Evolutionary conservation across 2,329 filamentous ascomycete species (phyloP).

Genomic region (Lasiodiplodia hormozganensis): DNA sequence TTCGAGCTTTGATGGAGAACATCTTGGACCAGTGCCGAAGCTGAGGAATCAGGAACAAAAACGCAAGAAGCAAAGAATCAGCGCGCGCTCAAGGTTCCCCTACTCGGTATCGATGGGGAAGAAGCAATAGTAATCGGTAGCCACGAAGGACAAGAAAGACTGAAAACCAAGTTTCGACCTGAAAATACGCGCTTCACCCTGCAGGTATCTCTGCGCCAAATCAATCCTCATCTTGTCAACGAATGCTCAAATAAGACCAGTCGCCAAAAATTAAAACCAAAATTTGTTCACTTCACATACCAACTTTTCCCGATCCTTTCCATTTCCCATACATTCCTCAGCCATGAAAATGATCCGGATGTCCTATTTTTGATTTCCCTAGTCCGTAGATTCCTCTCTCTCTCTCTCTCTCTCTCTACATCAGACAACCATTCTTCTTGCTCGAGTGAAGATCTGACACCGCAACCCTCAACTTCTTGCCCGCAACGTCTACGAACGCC

Average conservation of each 20-base stretch:
- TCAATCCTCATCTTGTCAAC: not conserved
- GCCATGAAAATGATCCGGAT: too few relatives aligned
- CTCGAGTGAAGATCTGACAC: slow-evolving; percentile 48
- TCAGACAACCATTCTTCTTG: slow-evolving; percentile 48
- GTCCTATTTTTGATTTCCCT: not conserved
- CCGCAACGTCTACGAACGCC: slow-evolving; percentile 63
- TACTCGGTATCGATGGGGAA: too few relatives aligned
- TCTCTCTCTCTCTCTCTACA: slow-evolving; percentile 35
- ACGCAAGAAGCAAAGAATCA: too few relatives aligned
- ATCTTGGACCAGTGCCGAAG: too few relatives aligned
- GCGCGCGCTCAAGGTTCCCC: too few relatives aligned
- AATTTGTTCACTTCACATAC: not conserved
- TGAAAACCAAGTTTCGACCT: not conserved
- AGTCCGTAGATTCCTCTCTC: too few relatives aligned
- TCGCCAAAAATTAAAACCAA: not conserved
- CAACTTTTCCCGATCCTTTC: not conserved
- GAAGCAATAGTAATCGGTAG: not conserved
- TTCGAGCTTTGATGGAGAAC: too few relatives aligned
- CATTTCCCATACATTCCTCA: not conserved
- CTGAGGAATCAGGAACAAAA: too few relatives aligned
- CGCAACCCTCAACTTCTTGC: slow-evolving; percentile 21
- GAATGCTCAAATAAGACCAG: not conserved
- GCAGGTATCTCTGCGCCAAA: not conserved
- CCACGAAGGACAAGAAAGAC: not conserved
- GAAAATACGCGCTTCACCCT: not conserved